Base-by-base conservation (phyloP, 139 green algal genomes). In the Monoraphidium neglectum region DNA sequence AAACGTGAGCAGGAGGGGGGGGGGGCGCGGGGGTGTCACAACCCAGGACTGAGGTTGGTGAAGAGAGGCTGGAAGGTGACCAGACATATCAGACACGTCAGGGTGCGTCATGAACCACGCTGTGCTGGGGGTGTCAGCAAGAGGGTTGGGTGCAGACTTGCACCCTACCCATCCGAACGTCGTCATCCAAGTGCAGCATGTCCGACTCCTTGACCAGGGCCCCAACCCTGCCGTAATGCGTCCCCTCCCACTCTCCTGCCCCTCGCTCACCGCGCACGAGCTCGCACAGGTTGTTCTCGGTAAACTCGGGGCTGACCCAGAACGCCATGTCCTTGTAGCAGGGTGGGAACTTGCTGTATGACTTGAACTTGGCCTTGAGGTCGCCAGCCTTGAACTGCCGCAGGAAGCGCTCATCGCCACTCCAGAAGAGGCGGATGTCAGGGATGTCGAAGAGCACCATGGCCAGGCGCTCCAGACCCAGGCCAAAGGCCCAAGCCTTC, bases 241-340 rank as follows among this genome's bases (percentile, higher is more conserved):
- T n/a, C n/a, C n/a, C n/a, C n/a, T n/a, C n/a, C n/a, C n/a, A n/a
- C n/a, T n/a, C n/a, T n/a, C n/a, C n/a, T n/a, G n/a, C n/a, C n/a
- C n/a, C n/a, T n/a, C n/a, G n/a, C n/a, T 62, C 67, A 54, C 71
- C 85, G 24, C 95, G 82, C 51, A 99, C 93, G 35, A 97, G 75
- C 87, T 99, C 96, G 83, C 94, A 99, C 53, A 99, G 87, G 84
- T 99, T 99, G 89, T 99, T 99, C 84, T 99, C 96, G 4, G 89
- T 96, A 84, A 98, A 99, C 49, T 94, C 85, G 30, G 79, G 89
- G 8, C 73, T 84, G 16, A 97, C 82, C 97, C 97, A 99, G 85
- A 99, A 99, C 37, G 92, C 91, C 38, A 99, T 93, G 82, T 99
- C 97, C 89, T 99, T 98, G 85, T 90, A 98, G 88, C 94, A 98